phyloP scores from a whole-genome alignment of 2,329 filamentous ascomycete species.

The Metarhizium brunneum region DNA sequence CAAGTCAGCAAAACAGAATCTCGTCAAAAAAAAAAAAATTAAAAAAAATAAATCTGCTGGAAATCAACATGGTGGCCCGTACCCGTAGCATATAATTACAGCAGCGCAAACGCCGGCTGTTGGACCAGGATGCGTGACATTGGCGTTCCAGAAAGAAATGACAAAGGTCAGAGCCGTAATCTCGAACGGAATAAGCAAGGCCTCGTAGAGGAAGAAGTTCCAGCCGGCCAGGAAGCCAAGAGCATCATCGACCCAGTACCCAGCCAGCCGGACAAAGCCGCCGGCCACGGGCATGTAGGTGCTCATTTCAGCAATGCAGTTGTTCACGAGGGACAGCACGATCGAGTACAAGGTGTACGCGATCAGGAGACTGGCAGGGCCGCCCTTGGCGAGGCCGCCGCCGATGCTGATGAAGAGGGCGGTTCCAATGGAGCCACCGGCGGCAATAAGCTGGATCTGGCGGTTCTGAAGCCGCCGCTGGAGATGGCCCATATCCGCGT shows the following conservation, averaged over 20 bases:
- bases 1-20: neutral
- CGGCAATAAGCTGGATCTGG: conserved; percentile 48
- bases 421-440: conserved; percentile 47
- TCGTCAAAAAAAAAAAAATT: no score
- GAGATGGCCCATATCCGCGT: conserved; percentile 11
- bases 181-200: conserved; percentile 30
- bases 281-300: conserved; percentile 53
- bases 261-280: conserved; percentile 53
- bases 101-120: conserved; percentile 33
- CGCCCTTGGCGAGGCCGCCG: conserved; percentile 34
- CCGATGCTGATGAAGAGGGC: conserved; percentile 53
- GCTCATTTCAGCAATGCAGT: conserved; percentile 55
- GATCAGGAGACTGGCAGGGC: conserved; percentile 41
- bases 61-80: conserved; percentile 17
- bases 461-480: conserved; percentile 41
- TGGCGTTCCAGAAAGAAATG: conserved; percentile 24
- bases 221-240: conserved; percentile 42
- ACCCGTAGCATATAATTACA: conserved; percentile 46
- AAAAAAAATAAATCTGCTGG: no score
- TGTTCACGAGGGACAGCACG: conserved; percentile 52
- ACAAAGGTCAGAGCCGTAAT: conserved; percentile 30
- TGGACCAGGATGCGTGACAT: conserved; percentile 52
- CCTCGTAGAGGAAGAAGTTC: conserved; percentile 33
- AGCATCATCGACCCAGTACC: conserved; percentile 54
- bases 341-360: conserved; percentile 46